A percentile compares a stretch with the other conserved stretches of the same genome.
Evolutionary conservation across 208 protist genomes (phyloP).

Genomic region (Leishmania arabica): DNA sequence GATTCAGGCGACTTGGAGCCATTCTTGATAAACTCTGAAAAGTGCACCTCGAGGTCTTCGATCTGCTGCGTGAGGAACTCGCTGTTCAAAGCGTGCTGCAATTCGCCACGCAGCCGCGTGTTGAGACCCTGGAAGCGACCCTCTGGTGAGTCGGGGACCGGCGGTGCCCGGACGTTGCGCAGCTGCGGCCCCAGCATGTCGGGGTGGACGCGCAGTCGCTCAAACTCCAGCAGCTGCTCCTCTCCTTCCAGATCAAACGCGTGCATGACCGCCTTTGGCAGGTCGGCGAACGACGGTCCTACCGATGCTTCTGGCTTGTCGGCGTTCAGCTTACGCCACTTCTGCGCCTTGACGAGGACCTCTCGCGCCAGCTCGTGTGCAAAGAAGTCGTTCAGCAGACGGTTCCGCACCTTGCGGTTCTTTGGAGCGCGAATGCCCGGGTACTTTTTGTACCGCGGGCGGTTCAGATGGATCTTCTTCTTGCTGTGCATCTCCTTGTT

Average conservation of each 20-base stretch:
- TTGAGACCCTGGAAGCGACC: conserved; percentile 74
- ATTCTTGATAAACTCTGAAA: conserved; percentile 55
- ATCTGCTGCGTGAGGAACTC: conserved; percentile 82
- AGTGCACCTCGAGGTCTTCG: conserved; percentile 76
- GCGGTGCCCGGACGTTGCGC: conserved; percentile 26
- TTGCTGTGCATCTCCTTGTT: conserved; percentile 49
- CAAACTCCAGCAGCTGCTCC: conserved; percentile 43
- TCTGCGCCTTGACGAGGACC: conserved; percentile 52
- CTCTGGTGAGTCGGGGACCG: conserved; percentile 67
- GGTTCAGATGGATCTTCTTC: conserved; percentile 50
- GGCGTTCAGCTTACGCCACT: conserved; percentile 36
- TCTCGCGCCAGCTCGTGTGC: conserved; percentile 52
- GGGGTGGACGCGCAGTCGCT: conserved; percentile 19
- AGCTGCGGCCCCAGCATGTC: conserved; percentile 23
- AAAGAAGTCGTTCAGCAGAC: conserved; percentile 85
- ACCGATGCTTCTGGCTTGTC: conserved; percentile 23
- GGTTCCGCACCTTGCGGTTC: conserved; percentile 80
- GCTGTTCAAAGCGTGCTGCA: conserved; percentile 83
- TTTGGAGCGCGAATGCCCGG: conserved; percentile 77
- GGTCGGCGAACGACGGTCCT: conserved; percentile 53
- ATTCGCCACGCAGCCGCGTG: conserved; percentile 68
- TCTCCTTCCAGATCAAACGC: conserved; percentile 76
- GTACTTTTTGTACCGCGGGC: conserved; percentile 81
- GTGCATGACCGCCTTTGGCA: conserved; percentile 56
- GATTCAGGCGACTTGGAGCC: conserved; percentile 37